Evolutionary conservation across 2,329 filamentous ascomycete species (phyloP), one percentile per base, ranked within the genome.

Genomic region (Aspergillus fijiensis): DNA sequence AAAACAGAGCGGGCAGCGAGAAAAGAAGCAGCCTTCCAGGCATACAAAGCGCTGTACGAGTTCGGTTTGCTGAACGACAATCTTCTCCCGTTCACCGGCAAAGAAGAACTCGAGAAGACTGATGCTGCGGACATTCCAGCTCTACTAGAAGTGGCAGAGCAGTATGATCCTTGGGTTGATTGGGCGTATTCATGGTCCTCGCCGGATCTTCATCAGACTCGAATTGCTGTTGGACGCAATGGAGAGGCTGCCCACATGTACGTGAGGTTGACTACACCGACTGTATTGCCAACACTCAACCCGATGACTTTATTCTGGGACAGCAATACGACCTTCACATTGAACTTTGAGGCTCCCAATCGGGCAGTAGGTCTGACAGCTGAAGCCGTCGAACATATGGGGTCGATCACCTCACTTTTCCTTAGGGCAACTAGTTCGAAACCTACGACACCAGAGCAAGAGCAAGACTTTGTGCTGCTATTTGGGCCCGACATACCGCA

Each of bases 11-110:
- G 81, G 59, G 87, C 86, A 65, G 92, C 92, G 0, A 87, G 81
- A 65, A 91, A 89, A 69, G 94, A 97, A 73, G 91, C 89, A 1
- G 89, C 91, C 0, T 95, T 96, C 62, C 85, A 91, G 69, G 90
- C 92, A 1, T 96, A 93, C 69, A 76, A 85, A 23, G 81, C 80
- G 5, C 80, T 98, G 0, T 87, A 94, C 70, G 67, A 84, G 7
- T 88, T 84, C 27, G 89, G 89, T 0, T 78, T 97, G 5, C 75
- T 98, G 1, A 92, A 91, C 62, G 85, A 96, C 14, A 82, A 96
- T 67, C 76, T 97, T 0, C 80, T 96, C 47, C 94, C 94, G 4
- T 69, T 76, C 9, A 67, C 65, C 1, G 61, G 60, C 9, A 77
- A 82, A 14, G 58, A 61, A 11, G 66, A 72, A n/a, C 58, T 68